Evolutionary conservation across 495 filamentous ascomycete species (phyloP).

Genomic region (Bombardia bombarda): DNA sequence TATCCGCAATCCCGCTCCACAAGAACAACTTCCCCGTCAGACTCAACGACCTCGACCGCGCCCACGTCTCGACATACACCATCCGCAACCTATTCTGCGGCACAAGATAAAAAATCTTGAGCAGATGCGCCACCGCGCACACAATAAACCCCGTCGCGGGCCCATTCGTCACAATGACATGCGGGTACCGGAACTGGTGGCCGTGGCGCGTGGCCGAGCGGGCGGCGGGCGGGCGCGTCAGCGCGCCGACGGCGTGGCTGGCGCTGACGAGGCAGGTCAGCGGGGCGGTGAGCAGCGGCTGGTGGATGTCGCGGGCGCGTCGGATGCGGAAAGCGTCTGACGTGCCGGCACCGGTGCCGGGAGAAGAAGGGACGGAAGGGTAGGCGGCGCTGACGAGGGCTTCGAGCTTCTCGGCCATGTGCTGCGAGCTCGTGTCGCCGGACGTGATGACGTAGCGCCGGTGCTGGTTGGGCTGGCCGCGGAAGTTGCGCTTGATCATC

Average conservation of each 20-base stretch:
- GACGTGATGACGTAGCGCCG: constrained; percentile 75
- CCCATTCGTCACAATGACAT: constrained; percentile 75
- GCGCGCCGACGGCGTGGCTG: constrained; percentile 43
- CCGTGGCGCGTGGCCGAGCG: constrained; percentile 27
- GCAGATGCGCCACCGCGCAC: constrained; percentile 54
- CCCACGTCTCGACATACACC: constrained; percentile 89
- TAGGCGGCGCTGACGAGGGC: constrained; percentile 15
- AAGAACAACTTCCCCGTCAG: constrained; percentile 66
- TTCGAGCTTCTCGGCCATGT: constrained; percentile 29
- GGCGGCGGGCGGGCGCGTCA: constrained; percentile 20
- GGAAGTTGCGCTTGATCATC: constrained; percentile 51
- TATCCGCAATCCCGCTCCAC: constrained; percentile 30
- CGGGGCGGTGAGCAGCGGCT: constrained; percentile 62
- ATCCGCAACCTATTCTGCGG: constrained; percentile 42
- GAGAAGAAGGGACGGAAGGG: too few species aligned
- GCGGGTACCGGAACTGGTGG: constrained; percentile 31
- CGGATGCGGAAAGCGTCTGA: constrained; percentile 57
- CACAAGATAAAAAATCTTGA: constrained; percentile 51
- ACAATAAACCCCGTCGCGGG: constrained; percentile 82
- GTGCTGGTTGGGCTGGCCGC: constrained; percentile 43
- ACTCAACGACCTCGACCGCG: constrained; percentile 70
- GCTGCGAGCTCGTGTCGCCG: constrained; percentile 63
- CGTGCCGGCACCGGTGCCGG: constrained; percentile 20
- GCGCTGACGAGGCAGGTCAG: constrained; percentile 42
- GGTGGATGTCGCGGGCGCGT: constrained; percentile 69